A percentile compares a stretch with the other conserved stretches of the same genome.
Conservation (phyloP, 164 flowering plant species). For the Berberis thunbergii region DNA sequence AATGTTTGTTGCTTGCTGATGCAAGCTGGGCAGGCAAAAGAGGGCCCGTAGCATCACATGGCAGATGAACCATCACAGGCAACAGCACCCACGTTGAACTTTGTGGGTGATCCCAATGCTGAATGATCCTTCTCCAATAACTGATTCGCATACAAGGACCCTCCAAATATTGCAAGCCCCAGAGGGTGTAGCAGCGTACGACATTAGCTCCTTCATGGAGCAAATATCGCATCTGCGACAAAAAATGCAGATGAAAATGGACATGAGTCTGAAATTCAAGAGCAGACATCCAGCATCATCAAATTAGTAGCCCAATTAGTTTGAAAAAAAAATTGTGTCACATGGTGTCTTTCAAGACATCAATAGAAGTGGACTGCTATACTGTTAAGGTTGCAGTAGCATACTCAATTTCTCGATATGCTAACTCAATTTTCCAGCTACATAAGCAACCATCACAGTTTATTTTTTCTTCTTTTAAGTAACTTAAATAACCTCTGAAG, state of each 20-base stretch:
- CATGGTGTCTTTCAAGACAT: too few species aligned
- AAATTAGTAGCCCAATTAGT: not conserved
- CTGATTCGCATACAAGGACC: constrained; percentile 27
- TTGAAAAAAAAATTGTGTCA: too few species aligned
- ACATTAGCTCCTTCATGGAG: constrained; percentile 99
- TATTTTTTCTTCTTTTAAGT: too few species aligned
- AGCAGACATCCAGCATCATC: not conserved
- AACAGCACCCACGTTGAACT: constrained; percentile 63
- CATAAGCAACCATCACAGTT: too few species aligned
- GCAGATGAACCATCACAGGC: constrained; percentile 73
- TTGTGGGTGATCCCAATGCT: constrained; percentile 51
- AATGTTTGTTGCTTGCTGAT: constrained; percentile 47
- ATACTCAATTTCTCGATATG: too few species aligned
- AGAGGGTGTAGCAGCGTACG: constrained; percentile 89
- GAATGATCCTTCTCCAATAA: constrained; percentile 33
- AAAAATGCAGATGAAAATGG: constrained; percentile 49
- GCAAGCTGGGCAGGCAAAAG: constrained; percentile 58
- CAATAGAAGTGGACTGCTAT: too few species aligned
- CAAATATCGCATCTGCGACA: constrained; percentile 99
- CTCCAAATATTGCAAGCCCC: constrained; percentile 47
- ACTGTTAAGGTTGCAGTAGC: too few species aligned
- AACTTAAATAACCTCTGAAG: too few species aligned
- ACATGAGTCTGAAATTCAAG: constrained; percentile 30
- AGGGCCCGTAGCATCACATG: constrained; percentile 56
- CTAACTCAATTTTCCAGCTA: too few species aligned